Evolutionary conservation across 371 early-diverging fungal species (phyloP).

Genomic region (Apophysomyces variabilis): DNA sequence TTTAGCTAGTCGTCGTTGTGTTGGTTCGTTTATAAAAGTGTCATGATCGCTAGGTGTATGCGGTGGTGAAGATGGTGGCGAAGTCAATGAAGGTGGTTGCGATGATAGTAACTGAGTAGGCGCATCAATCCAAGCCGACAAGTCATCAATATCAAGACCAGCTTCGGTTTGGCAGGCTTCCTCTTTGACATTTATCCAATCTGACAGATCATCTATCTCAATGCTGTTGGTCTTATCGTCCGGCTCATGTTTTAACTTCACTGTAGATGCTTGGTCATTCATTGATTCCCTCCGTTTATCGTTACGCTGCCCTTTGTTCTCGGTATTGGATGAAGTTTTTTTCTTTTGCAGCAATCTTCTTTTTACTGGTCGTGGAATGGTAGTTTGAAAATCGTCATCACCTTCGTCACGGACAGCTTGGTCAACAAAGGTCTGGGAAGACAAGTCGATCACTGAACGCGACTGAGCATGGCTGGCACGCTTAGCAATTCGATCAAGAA

Average conservation of each 20-base stretch:
- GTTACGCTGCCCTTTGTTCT: not conserved
- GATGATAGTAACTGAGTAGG: not conserved
- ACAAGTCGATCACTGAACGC: not conserved
- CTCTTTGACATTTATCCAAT: slow-evolving; percentile 1
- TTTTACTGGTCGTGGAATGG: not conserved
- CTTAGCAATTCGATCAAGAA: not conserved
- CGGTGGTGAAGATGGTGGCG: not conserved
- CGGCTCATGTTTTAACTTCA: not conserved
- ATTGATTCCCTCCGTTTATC: not conserved
- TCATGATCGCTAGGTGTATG: not conserved
- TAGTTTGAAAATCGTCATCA: slow-evolving; percentile 6
- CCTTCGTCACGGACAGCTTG: not conserved
- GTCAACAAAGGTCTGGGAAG: not conserved
- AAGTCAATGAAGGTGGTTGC: not conserved
- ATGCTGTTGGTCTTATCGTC: not conserved
- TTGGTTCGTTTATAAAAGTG: not conserved
- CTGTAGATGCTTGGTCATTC: not conserved
- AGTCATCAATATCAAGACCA: not conserved
- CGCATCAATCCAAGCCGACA: not conserved
- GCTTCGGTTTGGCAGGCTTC: not conserved
- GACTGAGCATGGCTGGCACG: not conserved
- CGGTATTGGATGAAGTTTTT: not conserved
- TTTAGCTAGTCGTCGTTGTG: not conserved
- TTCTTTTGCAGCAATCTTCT: not conserved
- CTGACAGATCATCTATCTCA: slow-evolving; percentile 1